Percentiles rank a stretch among this genome's conserved stretches.
Conservation (phyloP, 805 yeast genomes). For the Candida oleophila region DNA sequence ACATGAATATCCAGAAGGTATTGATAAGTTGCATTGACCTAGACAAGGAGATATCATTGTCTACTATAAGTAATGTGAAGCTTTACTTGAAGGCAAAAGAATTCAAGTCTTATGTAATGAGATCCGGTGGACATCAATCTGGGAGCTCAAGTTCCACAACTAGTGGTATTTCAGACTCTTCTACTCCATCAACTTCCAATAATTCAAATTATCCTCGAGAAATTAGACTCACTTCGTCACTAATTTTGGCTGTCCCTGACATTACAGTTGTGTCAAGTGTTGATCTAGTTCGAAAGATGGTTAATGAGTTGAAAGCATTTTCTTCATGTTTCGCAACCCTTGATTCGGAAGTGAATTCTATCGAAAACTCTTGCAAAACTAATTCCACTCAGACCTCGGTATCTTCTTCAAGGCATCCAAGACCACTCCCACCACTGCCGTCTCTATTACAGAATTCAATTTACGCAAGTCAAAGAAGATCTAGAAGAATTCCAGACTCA, state of each 20-base stretch:
- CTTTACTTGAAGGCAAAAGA: conserved; percentile 23
- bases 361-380: conserved; percentile 11
- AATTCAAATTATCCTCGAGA: conserved; percentile 16
- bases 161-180: not conserved
- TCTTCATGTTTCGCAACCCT: conserved; percentile 8
- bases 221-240: conserved; percentile 14
- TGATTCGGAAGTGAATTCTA: conserved; percentile 10
- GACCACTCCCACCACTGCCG: not conserved
- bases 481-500: conserved; percentile 10
- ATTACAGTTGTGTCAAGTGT: conserved; percentile 12
- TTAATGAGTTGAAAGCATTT: conserved; percentile 9
- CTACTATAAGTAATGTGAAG: conserved; percentile 24
- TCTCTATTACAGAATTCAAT: conserved; percentile 8
- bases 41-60: conserved; percentile 11
- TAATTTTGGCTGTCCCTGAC: conserved; percentile 14
- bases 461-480: conserved; percentile 12
- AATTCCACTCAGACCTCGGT: not conserved
- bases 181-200: not conserved
- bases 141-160: not conserved
- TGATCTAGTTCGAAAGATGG: conserved; percentile 7
- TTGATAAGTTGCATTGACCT: conserved; percentile 14
- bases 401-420: not conserved
- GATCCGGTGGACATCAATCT: not conserved
- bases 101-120: conserved; percentile 22
- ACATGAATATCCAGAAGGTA: conserved; percentile 33